Evolutionary conservation across 352 stramenopile species (phyloP).

Genomic region (Vaucheria bursata): DNA sequence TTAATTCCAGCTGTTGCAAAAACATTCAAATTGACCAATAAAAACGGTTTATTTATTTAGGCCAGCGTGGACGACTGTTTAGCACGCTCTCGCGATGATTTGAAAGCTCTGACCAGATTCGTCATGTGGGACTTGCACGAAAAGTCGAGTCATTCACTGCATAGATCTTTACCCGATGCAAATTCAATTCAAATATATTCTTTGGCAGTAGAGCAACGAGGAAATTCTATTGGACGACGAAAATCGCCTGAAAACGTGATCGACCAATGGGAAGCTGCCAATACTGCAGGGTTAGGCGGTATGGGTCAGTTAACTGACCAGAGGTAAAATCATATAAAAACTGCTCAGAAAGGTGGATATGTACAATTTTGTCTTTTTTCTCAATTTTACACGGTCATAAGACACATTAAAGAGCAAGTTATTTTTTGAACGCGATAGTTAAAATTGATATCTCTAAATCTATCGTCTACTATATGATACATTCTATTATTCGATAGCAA

Average conservation of each 20-base stretch:
- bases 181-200: conserved; percentile 60
- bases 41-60: no score
- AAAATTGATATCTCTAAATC: neutral
- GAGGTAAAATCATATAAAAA: no score
- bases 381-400: neutral
- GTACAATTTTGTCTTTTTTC: neutral
- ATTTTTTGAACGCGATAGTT: neutral
- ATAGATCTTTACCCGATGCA: conserved; percentile 57
- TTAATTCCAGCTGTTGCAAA: no score
- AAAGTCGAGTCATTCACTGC: conserved; percentile 56
- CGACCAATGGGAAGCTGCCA: conserved; percentile 49
- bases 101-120: conserved; percentile 64
- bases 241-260: conserved; percentile 9
- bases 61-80: conserved; percentile 54
- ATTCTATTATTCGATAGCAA: no score
- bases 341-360: conserved; percentile 20
- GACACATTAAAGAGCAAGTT: no score
- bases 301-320: conserved; percentile 24
- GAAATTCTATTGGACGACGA: neutral
- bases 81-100: conserved; percentile 59
- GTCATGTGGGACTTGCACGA: conserved; percentile 70
- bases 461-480: neutral
- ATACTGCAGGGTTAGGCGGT: conserved; percentile 29
- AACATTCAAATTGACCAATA: no score
- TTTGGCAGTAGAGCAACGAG: conserved; percentile 51